A percentile compares a stretch with the other conserved stretches of the same genome.
Evolutionary conservation across 2,329 filamentous ascomycete genomes (phyloP).

Genomic region (Aspergillus eucalypticola): DNA sequence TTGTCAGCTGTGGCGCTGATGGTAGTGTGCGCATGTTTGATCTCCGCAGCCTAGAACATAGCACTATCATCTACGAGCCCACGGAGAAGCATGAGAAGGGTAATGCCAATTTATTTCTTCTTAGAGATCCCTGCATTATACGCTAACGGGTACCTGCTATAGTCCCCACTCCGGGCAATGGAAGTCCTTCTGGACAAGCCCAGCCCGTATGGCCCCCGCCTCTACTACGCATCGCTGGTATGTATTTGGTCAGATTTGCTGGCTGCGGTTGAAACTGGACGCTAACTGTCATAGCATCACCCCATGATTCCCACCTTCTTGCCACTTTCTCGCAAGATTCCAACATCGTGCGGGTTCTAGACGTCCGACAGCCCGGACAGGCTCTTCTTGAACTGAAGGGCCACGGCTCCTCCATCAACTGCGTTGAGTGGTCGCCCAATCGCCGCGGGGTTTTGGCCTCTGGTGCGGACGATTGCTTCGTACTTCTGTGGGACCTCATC

Average conservation of each 20-base stretch:
- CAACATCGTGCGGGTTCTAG: slow-evolving; percentile 87
- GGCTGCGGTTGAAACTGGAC: neutral
- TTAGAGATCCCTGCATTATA: neutral
- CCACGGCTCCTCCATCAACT: slow-evolving; percentile 82
- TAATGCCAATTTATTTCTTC: slow-evolving; percentile 40
- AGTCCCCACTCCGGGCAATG: slow-evolving; percentile 47
- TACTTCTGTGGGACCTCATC: slow-evolving; percentile 90
- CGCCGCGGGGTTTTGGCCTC: slow-evolving; percentile 86
- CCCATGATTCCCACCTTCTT: slow-evolving; percentile 90
- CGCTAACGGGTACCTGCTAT: slow-evolving; percentile 4
- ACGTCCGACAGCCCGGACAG: slow-evolving; percentile 93
- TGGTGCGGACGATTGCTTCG: slow-evolving; percentile 86
- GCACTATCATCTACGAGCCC: slow-evolving; percentile 98
- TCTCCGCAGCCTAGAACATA: slow-evolving; percentile 91
- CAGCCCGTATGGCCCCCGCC: slow-evolving; percentile 59
- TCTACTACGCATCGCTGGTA: slow-evolving; percentile 47
- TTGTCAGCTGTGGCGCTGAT: slow-evolving; percentile 95
- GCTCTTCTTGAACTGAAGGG: slow-evolving; percentile 90
- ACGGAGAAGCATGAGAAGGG: slow-evolving; percentile 76
- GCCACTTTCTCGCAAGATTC: slow-evolving; percentile 97
- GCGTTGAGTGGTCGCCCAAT: slow-evolving; percentile 91
- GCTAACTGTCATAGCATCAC: slow-evolving; percentile 63
- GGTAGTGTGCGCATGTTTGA: slow-evolving; percentile 99
- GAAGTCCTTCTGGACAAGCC: slow-evolving; percentile 74
- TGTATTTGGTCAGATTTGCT: slow-evolving; percentile 9